These are phyloP conservation scores for Yarrowia osloensis DNA, from an alignment of 805 yeast species.

Conservation along the genomic window DNA sequence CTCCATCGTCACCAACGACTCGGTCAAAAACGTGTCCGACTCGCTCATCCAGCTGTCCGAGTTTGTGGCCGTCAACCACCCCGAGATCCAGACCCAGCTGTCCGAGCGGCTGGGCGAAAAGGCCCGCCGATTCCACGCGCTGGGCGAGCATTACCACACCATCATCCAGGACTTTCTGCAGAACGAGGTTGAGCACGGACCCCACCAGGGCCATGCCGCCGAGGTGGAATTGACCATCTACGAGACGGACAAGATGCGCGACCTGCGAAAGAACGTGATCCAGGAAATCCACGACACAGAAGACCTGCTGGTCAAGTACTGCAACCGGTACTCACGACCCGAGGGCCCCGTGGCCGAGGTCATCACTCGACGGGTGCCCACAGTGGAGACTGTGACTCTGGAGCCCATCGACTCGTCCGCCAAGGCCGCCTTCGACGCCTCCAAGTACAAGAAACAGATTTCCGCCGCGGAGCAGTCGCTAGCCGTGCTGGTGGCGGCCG, in stretches of 20 bases:
- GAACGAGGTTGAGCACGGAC: constrained; percentile 24
- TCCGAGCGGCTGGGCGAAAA: constrained; percentile 32
- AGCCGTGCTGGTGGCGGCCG: constrained; percentile 35
- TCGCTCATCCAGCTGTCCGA: constrained; percentile 33
- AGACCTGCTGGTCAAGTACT: constrained; percentile 35
- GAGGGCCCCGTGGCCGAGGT: constrained; percentile 18
- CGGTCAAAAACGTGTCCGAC: constrained; percentile 34
- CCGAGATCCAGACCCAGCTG: constrained; percentile 32
- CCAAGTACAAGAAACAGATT: constrained; percentile 27
- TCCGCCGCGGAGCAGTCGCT: constrained; percentile 35
- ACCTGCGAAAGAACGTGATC: constrained; percentile 34
- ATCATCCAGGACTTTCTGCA: constrained; percentile 27
- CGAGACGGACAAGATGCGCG: constrained; percentile 29
- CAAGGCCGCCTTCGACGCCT: constrained; percentile 22
- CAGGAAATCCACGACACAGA: constrained; percentile 36
- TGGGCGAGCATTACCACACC: constrained; percentile 30
- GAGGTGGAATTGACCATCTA: constrained; percentile 25
- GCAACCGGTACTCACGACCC: constrained; percentile 33
- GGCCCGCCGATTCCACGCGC: constrained; percentile 32
- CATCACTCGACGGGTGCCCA: constrained; percentile 19
- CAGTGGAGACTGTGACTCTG: constrained; percentile 25
- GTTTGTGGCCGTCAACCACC: constrained; percentile 26
- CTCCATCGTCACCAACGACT: constrained; percentile 36
- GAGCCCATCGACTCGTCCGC: background rate
- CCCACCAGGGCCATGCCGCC: constrained; percentile 30